Evolutionary conservation across 1,139 yeast species (phyloP).

Genomic region (Magnusiomyces tetraspermus): DNA sequence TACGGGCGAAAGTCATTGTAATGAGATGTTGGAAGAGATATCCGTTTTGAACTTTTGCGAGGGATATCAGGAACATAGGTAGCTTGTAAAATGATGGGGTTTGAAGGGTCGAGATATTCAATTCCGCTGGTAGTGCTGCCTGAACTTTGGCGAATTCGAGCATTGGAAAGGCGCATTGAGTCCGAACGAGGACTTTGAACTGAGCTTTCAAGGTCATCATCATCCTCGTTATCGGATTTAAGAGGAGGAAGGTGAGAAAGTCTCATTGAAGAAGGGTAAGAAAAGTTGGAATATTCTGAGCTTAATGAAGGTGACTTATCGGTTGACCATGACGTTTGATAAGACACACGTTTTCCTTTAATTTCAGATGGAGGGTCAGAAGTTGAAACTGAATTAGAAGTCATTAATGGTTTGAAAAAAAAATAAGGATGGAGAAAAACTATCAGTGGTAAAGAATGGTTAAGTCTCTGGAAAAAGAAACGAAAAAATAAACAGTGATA

Average conservation of each 20-base stretch:
- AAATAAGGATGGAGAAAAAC: background rate
- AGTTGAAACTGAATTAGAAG: background rate
- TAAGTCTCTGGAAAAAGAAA: no score
- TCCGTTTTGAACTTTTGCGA: background rate
- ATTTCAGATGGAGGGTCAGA: conserved; percentile 32
- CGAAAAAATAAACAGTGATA: no score
- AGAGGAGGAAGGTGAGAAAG: background rate
- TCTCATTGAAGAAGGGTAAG: background rate
- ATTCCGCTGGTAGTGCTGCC: background rate
- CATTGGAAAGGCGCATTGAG: background rate
- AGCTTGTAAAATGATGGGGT: background rate
- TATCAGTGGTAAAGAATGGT: no score
- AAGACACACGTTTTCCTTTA: conserved; percentile 6
- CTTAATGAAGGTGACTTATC: background rate
- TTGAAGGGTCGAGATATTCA: background rate
- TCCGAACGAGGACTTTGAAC: background rate
- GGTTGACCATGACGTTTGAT: background rate
- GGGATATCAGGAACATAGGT: background rate
- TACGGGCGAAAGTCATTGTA: background rate
- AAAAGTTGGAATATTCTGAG: background rate
- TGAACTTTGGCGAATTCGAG: background rate
- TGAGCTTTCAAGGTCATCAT: background rate
- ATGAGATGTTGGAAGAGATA: background rate
- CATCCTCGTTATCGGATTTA: background rate
- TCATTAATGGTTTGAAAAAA: background rate